Conservation (phyloP, 2,329 filamentous ascomycete genomes). For the Colletotrichum neosansevieriae region DNA sequence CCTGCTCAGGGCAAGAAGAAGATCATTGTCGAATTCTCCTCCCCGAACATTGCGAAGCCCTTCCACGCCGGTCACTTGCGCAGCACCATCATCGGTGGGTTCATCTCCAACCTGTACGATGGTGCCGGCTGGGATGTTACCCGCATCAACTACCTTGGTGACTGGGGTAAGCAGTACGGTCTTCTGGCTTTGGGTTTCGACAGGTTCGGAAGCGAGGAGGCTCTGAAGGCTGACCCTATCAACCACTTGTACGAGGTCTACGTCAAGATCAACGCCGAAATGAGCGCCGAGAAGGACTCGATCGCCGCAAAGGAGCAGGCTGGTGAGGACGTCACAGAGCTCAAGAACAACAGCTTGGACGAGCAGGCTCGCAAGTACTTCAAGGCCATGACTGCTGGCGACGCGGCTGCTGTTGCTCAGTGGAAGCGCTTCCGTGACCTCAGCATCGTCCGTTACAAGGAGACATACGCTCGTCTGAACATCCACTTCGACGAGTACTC, state of each 20-base stretch:
- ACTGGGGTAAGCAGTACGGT: constrained; percentile 85
- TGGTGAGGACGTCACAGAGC: constrained; percentile 61
- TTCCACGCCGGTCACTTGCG: constrained; percentile 84
- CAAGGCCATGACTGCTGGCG: constrained; percentile 77
- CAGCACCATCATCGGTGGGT: constrained; percentile 84
- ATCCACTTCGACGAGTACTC: constrained; percentile 80
- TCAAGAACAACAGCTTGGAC: constrained; percentile 71
- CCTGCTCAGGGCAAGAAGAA: constrained; percentile 72
- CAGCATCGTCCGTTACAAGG: constrained; percentile 74
- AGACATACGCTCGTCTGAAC: constrained; percentile 77
- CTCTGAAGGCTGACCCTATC: constrained; percentile 79
- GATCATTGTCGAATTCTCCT: constrained; percentile 84
- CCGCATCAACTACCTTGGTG: constrained; percentile 82
- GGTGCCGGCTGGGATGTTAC: constrained; percentile 78
- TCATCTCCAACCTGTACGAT: constrained; percentile 79
- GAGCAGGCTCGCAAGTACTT: constrained; percentile 82
- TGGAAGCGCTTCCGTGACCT: constrained; percentile 77
- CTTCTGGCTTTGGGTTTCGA: constrained; percentile 81
- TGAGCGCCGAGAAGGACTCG: constrained; percentile 74
- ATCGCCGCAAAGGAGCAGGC: constrained; percentile 69
- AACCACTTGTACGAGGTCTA: constrained; percentile 87
- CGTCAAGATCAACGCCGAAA: constrained; percentile 79
- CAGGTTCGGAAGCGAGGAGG: constrained; percentile 79
- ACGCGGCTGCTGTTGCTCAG: constrained; percentile 68
- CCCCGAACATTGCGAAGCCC: constrained; percentile 88